These are phyloP conservation scores for Aureobasidium sp. DNA, from an alignment of 2,329 filamentous ascomycete species.

Conservation along the genomic window DNA sequence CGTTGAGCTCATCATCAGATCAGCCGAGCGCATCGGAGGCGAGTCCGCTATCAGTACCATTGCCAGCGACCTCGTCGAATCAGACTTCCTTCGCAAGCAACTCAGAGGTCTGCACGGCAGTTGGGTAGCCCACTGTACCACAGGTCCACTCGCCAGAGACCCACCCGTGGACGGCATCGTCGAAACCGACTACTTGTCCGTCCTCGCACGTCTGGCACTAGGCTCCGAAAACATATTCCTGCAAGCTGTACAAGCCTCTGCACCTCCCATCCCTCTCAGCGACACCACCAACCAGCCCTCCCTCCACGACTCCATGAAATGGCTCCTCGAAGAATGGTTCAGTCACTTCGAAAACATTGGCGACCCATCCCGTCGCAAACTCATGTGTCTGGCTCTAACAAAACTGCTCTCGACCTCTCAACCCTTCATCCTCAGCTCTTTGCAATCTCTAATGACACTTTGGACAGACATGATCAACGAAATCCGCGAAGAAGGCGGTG, in stretches of 20 bases:
- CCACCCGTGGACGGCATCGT: constrained; percentile 64
- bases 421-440: constrained; percentile 30
- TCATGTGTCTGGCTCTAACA: constrained; percentile 64
- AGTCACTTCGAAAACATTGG: constrained; percentile 59
- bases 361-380: constrained; percentile 56
- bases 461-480: constrained; percentile 65
- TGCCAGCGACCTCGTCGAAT: constrained; percentile 47
- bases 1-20: constrained; percentile 40
- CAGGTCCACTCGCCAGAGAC: constrained; percentile 65
- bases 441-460: constrained; percentile 67
- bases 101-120: constrained; percentile 35
- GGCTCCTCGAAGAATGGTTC: constrained; percentile 55
- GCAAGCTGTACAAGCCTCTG: constrained; percentile 36
- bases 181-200: constrained; percentile 75
- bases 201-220: constrained; percentile 70
- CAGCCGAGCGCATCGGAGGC: constrained; percentile 43
- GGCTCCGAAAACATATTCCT: constrained; percentile 63
- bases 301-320: constrained; percentile 32
- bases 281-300: constrained; percentile 4
- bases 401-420: constrained; percentile 58
- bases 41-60: constrained; percentile 41
- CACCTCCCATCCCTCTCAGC: constrained; percentile 9
- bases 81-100: constrained; percentile 48
- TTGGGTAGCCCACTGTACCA: constrained; percentile 66
- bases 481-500: constrained; percentile 51